These are phyloP conservation scores for Byssothecium circinans DNA, from an alignment of 2,329 filamentous ascomycete species.

Conservation along the genomic window DNA sequence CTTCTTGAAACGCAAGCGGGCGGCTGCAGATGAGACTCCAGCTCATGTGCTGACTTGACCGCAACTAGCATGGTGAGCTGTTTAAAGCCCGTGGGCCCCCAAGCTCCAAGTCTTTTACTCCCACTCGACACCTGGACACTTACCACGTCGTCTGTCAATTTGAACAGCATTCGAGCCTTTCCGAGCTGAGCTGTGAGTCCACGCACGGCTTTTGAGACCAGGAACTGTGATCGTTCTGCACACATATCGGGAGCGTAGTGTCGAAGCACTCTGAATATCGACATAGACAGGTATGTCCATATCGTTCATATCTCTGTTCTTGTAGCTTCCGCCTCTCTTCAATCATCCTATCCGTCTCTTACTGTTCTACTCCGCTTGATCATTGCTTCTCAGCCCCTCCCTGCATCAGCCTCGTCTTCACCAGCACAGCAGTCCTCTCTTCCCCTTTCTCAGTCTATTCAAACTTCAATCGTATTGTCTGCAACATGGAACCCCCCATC, in stretches of 20 bases:
- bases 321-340: not conserved
- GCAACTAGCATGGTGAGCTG: constrained; percentile 7
- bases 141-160: not conserved
- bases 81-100: constrained; percentile 29
- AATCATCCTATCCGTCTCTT: constrained; percentile 1
- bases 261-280: too few relatives aligned
- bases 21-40: constrained; percentile 30
- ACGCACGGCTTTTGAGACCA: too few relatives aligned
- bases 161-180: too few relatives aligned
- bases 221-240: too few relatives aligned
- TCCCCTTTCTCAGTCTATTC: not conserved
- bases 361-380: not conserved
- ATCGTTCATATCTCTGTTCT: too few relatives aligned
- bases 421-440: not conserved
- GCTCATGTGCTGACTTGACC: constrained; percentile 26
- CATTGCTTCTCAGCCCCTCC: not conserved
- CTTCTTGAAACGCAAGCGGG: constrained; percentile 39
- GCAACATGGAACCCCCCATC: not conserved
- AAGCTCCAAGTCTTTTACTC: constrained; percentile 19
- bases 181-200: too few relatives aligned
- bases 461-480: not conserved
- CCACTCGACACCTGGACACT: not conserved
- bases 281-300: too few relatives aligned
- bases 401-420: not conserved
- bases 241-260: too few relatives aligned